phyloP scores from a whole-genome alignment of 768 basidiomycete species.

The Naganishia friedmannii region DNA sequence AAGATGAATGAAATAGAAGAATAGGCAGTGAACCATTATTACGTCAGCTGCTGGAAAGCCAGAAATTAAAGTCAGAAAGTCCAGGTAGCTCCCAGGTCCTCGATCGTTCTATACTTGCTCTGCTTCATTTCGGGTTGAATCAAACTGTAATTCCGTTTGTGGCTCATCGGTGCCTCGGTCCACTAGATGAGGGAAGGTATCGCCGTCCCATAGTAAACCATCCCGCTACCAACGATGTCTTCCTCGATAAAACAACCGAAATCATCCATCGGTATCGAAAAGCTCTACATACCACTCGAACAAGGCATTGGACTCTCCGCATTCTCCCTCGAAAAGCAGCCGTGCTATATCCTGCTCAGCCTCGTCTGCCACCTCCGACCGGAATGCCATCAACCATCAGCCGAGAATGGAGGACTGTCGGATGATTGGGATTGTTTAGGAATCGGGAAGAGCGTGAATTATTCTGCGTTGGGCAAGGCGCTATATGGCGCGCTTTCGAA shows the following conservation, averaged over 20 bases:
- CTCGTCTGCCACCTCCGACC: constrained; percentile 54
- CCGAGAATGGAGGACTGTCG: constrained; percentile 43
- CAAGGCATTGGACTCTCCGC: constrained; percentile 49
- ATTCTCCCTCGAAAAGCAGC: constrained; percentile 55
- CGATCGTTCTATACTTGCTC: neutral
- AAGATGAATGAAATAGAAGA: neutral
- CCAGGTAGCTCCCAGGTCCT: too few species aligned
- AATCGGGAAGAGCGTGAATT: constrained; percentile 62
- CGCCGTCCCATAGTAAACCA: too few species aligned
- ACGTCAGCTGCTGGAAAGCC: neutral
- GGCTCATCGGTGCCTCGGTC: too few species aligned
- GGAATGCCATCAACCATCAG: constrained; percentile 53
- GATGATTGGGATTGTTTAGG: constrained; percentile 60
- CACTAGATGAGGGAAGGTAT: too few species aligned
- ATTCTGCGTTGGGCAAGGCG: constrained; percentile 60
- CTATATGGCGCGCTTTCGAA: constrained; percentile 34
- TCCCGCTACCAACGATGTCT: neutral
- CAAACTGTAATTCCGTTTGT: too few species aligned
- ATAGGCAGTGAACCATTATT: neutral
- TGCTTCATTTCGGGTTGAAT: neutral
- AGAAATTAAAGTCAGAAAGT: neutral
- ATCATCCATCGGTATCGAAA: constrained; percentile 39
- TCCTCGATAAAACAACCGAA: neutral
- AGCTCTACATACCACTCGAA: constrained; percentile 48
- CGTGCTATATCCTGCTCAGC: constrained; percentile 59